phyloP scores from a whole-genome alignment of 1,139 yeast genomes.

The Insectozyma bohioensis region DNA sequence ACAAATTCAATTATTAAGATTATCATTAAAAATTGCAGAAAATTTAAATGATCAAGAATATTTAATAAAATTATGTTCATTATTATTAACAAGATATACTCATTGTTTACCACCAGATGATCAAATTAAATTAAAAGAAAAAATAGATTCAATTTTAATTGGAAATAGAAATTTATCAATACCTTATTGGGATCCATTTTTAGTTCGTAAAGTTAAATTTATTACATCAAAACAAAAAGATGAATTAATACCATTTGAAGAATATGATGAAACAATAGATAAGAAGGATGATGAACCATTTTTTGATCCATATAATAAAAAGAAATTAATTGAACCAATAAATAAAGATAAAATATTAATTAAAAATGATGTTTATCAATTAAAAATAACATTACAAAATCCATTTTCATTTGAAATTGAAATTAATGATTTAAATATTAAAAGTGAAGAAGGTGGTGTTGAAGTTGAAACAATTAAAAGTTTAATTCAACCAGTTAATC shows the following conservation, averaged over 20 bases:
- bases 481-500: constrained; percentile 13
- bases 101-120: constrained; percentile 47
- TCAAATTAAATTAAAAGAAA: constrained; percentile 31
- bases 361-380: constrained; percentile 54
- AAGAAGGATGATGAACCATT: constrained; percentile 17
- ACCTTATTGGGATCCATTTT: constrained; percentile 71
- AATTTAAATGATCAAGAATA: constrained; percentile 47
- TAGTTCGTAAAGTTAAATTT: constrained; percentile 54
- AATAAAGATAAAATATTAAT: constrained; percentile 43
- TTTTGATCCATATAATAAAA: constrained; percentile 37
- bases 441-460: constrained; percentile 30
- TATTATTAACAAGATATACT: constrained; percentile 54
- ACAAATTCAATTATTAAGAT: constrained; percentile 55
- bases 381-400: constrained; percentile 64
- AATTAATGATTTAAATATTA: constrained; percentile 51
- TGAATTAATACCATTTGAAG: constrained; percentile 36
- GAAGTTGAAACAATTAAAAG: constrained; percentile 29
- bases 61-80: constrained; percentile 47
- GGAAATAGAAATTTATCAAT: constrained; percentile 16
- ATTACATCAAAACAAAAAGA: constrained; percentile 22
- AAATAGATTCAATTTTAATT: constrained; percentile 21
- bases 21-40: constrained; percentile 57
- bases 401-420: constrained; percentile 79
- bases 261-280: constrained; percentile 19
- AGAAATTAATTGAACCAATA: constrained; percentile 11